phyloP scores from a whole-genome alignment of 148 eudicot genomes.

The Tetragonia tetragonoides region DNA sequence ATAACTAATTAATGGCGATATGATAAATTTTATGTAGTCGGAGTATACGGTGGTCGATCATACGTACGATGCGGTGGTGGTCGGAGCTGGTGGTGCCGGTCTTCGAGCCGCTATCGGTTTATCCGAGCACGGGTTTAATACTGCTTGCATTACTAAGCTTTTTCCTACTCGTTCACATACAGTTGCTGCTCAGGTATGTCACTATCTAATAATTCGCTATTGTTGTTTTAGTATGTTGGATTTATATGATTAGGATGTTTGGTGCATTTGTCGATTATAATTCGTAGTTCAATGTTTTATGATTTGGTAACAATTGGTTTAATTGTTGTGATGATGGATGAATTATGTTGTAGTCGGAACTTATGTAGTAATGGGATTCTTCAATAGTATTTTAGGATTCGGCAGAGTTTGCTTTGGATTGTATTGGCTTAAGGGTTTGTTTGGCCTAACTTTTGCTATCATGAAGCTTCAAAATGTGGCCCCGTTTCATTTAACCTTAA shows the following conservation, averaged over 20 bases:
- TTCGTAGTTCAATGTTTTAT: not conserved
- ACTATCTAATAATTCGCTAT: not conserved
- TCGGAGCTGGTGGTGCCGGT: slow-evolving; percentile 97
- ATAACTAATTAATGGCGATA: not conserved
- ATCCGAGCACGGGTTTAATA: slow-evolving; percentile 95
- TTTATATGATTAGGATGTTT: not conserved
- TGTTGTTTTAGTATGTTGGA: not conserved
- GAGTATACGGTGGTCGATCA: slow-evolving; percentile 87
- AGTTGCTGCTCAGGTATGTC: slow-evolving; percentile 87
- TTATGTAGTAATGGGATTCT: too few relatives aligned
- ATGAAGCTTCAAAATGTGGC: too few relatives aligned
- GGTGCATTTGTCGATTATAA: not conserved
- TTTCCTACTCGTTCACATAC: slow-evolving; percentile 97
- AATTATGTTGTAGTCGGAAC: too few relatives aligned
- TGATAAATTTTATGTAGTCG: not conserved
- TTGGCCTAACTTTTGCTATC: too few relatives aligned
- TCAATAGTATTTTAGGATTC: too few relatives aligned
- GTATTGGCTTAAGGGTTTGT: too few relatives aligned
- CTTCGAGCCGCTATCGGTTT: slow-evolving; percentile 96
- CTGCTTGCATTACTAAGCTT: slow-evolving; percentile 98
- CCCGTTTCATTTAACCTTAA: too few relatives aligned
- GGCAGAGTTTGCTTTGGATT: too few relatives aligned
- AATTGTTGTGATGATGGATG: too few relatives aligned
- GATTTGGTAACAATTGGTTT: not conserved
- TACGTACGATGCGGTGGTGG: slow-evolving; percentile 95